These are phyloP conservation scores for Lizanozyma gosingica DNA, from an alignment of 1,139 yeast genomes.

Conservation along the genomic window DNA sequence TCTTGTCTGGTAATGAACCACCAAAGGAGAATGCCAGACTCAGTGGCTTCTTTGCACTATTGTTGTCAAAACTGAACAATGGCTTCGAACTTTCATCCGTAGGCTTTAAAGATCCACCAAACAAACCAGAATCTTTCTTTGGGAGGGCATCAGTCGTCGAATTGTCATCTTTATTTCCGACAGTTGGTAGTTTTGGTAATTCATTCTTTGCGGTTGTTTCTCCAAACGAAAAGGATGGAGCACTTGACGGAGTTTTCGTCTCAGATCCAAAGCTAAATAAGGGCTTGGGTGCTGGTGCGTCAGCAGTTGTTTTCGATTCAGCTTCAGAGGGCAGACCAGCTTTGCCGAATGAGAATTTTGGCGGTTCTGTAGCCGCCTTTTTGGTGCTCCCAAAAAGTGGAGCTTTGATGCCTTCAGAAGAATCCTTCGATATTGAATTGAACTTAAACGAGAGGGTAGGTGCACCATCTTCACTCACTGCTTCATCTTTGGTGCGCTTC, in stretches of 20 bases:
- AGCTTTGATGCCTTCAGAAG: constrained; percentile 5
- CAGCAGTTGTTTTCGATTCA: neutral
- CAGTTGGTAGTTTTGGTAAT: no score
- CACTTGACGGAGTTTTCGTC: neutral
- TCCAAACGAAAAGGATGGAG: constrained; percentile 10
- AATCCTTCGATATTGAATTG: neutral
- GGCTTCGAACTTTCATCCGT: neutral
- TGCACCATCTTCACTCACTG: no score
- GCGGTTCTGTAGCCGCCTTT: constrained; percentile 4
- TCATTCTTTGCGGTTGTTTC: constrained; percentile 5
- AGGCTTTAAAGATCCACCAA: neutral
- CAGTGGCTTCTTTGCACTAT: constrained; percentile 1
- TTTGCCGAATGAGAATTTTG: constrained; percentile 11
- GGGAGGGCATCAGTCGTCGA: neutral
- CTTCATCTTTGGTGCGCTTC: no score
- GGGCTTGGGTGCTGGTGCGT: constrained; percentile 4
- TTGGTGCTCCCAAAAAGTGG: constrained; percentile 6
- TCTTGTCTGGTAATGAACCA: neutral
- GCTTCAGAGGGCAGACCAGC: constrained; percentile 3
- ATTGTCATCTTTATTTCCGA: neutral
- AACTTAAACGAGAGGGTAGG: neutral
- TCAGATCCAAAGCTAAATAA: constrained; percentile 3
- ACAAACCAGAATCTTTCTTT: neutral
- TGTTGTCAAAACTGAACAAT: neutral
- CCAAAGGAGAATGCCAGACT: constrained; percentile 5